Base-by-base conservation (phyloP, 306 rosid genomes). In the Prunus davidiana region DNA sequence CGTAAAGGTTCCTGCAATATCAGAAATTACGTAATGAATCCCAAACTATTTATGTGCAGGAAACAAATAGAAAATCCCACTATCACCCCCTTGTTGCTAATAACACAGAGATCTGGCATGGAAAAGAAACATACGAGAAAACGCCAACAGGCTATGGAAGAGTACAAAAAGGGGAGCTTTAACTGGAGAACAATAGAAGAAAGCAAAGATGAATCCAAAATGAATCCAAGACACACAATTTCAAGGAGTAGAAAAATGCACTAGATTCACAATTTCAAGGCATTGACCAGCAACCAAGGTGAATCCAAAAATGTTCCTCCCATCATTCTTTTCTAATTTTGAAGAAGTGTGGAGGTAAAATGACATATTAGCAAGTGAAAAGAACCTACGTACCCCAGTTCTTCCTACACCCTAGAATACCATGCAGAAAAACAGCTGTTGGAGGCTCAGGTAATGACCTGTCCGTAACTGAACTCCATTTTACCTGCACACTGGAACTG, bases 361-460 rank as follows among this genome's bases (percentile, higher is more conserved):
- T 56, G 11, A 30, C 28, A 52, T 9, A 46, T 28, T 51, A 6
- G 25, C 24, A 67, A 41, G 77, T 30, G n/a, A 47, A 54, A 45
- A 64, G 56, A 64, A 64, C 34, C 30, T 54, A 82, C 96, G 0
- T 79, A 95, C 98, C 98, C 98, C 97, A 95, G 69, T 92, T 95
- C 86, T 92, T 95, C 81, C 96, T 86, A 90, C 93, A 84, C 34
- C 98, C 97, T 14, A 92, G 83, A 84, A 92, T 90, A 46, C 98
- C 98, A 83, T 92, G 97, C 52, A 92, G 87, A 76, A 95, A 89
- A 80, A 95, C 93, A 78, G 97, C 98, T 41, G 98, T 95, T 62
- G 97, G 97, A 56, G 98, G 90, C 56, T 88, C 97, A 45, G 92
- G 92, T 45, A 83, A 28, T 72, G 91, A 80, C 61, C 72, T 83